Conservation (phyloP, 768 basidiomycete species). For the Rhizopogon sp. region DNA sequence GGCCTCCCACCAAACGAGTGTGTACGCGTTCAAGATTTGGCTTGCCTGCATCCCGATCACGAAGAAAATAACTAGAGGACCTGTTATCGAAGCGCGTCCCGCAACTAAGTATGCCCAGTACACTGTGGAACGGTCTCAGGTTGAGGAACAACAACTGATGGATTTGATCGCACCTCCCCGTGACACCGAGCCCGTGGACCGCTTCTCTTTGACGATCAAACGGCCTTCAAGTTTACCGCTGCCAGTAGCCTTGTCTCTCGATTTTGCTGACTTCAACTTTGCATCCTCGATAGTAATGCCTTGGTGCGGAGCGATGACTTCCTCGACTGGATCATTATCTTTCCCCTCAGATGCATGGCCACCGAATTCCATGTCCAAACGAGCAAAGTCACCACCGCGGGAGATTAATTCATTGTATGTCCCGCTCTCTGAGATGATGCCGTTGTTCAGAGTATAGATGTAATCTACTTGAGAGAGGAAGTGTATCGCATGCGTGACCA, state of each 20-base stretch:
- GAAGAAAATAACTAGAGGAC: constrained; percentile 45
- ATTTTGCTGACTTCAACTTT: constrained; percentile 32
- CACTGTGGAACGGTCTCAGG: constrained; percentile 30
- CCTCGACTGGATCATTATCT: constrained; percentile 25
- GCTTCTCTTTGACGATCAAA: constrained; percentile 59
- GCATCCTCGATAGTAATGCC: constrained; percentile 25
- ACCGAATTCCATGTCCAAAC: constrained; percentile 58
- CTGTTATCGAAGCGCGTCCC: constrained; percentile 43
- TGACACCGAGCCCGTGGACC: constrained; percentile 59
- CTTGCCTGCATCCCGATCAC: constrained; percentile 57
- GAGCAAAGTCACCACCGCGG: constrained; percentile 48
- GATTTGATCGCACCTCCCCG: constrained; percentile 32
- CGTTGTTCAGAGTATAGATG: constrained; percentile 42
- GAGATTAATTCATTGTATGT: constrained; percentile 49
- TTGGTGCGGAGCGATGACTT: constrained; percentile 6
- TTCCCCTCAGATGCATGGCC: constrained; percentile 34
- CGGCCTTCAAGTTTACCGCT: constrained; percentile 63
- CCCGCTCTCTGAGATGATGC: constrained; percentile 42
- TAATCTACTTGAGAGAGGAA: constrained; percentile 48
- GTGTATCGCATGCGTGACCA: constrained; percentile 54
- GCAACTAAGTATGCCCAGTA: constrained; percentile 57
- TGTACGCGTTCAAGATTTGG: constrained; percentile 59
- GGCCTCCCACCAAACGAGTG: constrained; percentile 68
- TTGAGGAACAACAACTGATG: not conserved
- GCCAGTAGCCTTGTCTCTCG: constrained; percentile 36